These are phyloP conservation scores for Polygonum aviculare DNA, from an alignment of 148 eudicot species.

Conservation along the genomic window DNA sequence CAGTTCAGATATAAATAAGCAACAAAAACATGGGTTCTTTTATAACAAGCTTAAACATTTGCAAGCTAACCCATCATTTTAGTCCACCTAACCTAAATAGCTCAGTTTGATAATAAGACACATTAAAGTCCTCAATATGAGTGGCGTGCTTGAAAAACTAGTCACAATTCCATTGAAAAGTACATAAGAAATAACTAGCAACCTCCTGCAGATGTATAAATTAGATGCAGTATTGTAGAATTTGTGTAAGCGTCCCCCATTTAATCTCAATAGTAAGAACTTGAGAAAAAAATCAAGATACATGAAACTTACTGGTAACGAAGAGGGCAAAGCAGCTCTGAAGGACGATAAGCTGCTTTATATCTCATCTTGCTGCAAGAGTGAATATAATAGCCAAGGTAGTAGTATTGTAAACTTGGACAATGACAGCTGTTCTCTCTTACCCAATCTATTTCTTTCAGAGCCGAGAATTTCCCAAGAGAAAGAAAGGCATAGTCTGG, in stretches of 20 bases:
- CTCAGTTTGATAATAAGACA: neutral
- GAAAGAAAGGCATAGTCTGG: conserved; percentile 83
- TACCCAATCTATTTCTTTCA: conserved; percentile 83
- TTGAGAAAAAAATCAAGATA: neutral
- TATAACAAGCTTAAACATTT: neutral
- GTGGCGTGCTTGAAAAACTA: neutral
- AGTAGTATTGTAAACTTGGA: conserved; percentile 84
- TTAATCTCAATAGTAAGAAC: neutral
- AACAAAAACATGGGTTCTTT: neutral
- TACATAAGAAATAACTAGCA: neutral
- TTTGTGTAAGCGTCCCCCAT: neutral
- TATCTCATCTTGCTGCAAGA: conserved; percentile 96
- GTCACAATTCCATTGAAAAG: neutral
- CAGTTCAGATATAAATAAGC: neutral
- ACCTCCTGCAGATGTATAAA: neutral
- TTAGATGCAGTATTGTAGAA: neutral
- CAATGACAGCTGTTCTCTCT: conserved; percentile 59
- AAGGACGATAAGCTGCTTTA: conserved; percentile 88
- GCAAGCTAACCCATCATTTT: neutral
- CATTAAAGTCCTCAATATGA: neutral
- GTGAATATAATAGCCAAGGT: conserved; percentile 96
- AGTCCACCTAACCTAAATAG: neutral
- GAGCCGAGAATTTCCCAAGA: conserved; percentile 76
- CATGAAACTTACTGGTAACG: conserved; percentile 67
- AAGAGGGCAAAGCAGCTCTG: conserved; percentile 95